Percentiles rank a stretch among this genome's conserved stretches.
Evolutionary conservation across 2,329 filamentous ascomycete genomes (phyloP).

Genomic region (Gnomoniopsis sp.): DNA sequence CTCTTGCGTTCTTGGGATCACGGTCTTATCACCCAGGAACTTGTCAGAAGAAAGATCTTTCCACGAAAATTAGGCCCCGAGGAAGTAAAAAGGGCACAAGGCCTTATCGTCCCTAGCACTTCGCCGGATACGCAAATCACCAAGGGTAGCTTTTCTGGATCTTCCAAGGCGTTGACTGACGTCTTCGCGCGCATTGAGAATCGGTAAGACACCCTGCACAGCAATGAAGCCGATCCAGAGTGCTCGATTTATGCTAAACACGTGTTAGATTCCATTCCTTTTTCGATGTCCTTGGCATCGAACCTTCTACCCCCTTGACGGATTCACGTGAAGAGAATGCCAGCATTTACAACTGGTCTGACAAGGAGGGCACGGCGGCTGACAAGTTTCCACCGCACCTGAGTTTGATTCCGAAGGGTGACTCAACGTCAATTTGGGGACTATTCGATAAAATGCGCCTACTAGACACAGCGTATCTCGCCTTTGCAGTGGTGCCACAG

Average conservation of each 20-base stretch:
- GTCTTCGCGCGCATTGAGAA: not conserved
- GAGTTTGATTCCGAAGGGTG: not conserved
- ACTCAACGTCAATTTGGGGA: not conserved
- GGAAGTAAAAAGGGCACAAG: not conserved
- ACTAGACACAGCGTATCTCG: not conserved
- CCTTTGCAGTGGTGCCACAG: not conserved
- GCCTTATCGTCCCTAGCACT: not conserved
- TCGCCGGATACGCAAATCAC: not conserved
- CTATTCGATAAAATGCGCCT: not conserved
- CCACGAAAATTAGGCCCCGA: not conserved
- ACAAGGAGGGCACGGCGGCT: not conserved
- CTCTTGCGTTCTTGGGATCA: conserved; percentile 3
- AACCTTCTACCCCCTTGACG: not conserved
- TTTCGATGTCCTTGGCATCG: conserved; percentile 1
- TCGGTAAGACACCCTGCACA: not conserved
- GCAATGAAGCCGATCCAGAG: not conserved
- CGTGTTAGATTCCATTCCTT: not conserved
- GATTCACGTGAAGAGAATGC: not conserved
- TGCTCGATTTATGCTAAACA: not conserved
- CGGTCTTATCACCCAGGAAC: not conserved
- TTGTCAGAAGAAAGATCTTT: not conserved
- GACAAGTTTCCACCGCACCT: not conserved
- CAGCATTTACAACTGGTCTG: conserved; percentile 2
- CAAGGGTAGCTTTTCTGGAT: not conserved
- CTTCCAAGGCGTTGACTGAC: not conserved